Conservation (phyloP, 768 basidiomycete genomes). For the Leccinellum rugosiceps region DNA sequence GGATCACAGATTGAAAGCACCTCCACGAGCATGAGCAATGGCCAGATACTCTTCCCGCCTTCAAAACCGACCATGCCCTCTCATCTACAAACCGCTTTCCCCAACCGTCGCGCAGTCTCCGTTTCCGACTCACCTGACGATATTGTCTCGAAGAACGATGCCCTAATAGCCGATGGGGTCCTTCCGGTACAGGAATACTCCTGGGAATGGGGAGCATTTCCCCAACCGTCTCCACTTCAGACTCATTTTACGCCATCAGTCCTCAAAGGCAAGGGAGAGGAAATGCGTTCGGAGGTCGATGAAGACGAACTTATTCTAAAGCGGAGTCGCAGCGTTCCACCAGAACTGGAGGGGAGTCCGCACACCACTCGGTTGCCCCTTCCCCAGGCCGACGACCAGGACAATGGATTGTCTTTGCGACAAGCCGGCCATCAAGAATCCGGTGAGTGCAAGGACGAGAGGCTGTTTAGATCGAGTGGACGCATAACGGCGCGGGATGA, state of each 20-base stretch:
- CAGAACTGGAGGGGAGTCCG: constrained; percentile 46
- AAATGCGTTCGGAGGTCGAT: constrained; percentile 7
- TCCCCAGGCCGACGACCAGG: constrained; percentile 19
- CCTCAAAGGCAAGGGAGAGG: constrained; percentile 17
- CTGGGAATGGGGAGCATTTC: constrained; percentile 95
- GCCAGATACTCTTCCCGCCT: constrained; percentile 19
- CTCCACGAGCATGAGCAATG: neutral
- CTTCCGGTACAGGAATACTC: constrained; percentile 64
- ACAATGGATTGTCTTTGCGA: constrained; percentile 16
- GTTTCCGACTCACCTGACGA: constrained; percentile 65
- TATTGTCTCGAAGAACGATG: constrained; percentile 17
- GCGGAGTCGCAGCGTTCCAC: constrained; percentile 58
- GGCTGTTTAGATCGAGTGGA: constrained; percentile 49
- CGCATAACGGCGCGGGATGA: constrained; percentile 53
- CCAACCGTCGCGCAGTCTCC: constrained; percentile 42
- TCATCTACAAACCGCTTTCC: constrained; percentile 30
- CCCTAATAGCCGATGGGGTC: constrained; percentile 8
- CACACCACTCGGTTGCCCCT: constrained; percentile 21
- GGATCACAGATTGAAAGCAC: constrained; percentile 12
- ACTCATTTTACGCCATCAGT: constrained; percentile 38
- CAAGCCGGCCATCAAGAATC: constrained; percentile 1
- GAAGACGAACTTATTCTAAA: constrained; percentile 30
- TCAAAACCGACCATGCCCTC: constrained; percentile 18
- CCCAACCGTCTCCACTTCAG: constrained; percentile 69
- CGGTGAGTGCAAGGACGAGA: constrained; percentile 3